These are phyloP conservation scores for Lactarius hengduanensis DNA, from an alignment of 768 basidiomycete genomes.

Conservation along the genomic window DNA sequence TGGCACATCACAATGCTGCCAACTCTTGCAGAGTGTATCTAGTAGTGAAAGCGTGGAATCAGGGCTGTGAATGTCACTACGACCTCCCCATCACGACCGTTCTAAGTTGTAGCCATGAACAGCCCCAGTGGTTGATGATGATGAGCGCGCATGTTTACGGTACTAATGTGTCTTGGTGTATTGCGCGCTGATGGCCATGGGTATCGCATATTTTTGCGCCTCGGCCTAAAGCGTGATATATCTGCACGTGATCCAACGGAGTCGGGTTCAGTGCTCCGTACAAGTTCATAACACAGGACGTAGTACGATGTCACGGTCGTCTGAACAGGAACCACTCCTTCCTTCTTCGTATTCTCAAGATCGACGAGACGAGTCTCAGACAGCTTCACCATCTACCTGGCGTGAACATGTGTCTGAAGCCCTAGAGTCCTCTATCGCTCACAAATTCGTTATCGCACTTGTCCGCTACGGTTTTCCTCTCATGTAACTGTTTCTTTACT, in stretches of 20 bases:
- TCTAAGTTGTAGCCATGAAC: neutral
- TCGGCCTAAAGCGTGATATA: neutral
- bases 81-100: neutral
- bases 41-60: neutral
- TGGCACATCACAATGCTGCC: neutral
- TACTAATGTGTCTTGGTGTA: neutral
- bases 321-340: slow-evolving; percentile 35
- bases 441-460: slow-evolving; percentile 29
- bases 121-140: neutral
- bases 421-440: slow-evolving; percentile 16
- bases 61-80: slow-evolving; percentile 5
- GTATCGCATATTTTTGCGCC: no score
- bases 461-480: slow-evolving; percentile 9
- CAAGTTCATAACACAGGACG: no score
- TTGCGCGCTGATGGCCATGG: neutral
- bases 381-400: neutral
- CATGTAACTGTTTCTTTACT: neutral
- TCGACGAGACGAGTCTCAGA: neutral
- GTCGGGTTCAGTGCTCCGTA: no score
- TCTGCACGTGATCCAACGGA: neutral
- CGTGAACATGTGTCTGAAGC: slow-evolving; percentile 21
- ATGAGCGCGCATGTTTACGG: neutral
- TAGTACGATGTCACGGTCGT: slow-evolving; percentile 11
- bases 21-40: neutral
- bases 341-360: slow-evolving; percentile 15